Evolutionary conservation across 129 eudicot species (phyloP), one percentile per base, ranked within the genome.

Genomic region (Lactuca sativa): DNA sequence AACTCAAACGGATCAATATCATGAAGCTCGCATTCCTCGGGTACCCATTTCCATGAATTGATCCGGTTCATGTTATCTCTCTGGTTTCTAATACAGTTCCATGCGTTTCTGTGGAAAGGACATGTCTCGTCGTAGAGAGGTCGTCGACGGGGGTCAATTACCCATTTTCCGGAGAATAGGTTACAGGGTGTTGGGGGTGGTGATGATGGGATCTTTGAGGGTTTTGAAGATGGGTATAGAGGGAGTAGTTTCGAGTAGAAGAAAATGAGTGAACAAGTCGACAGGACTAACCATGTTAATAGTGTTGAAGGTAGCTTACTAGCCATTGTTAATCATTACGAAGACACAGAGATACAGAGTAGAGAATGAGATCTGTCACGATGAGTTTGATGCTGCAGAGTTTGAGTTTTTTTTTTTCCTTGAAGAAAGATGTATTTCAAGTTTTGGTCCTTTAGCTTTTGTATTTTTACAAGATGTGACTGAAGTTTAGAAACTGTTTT

Each of bases 41-140:
- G 98, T 14, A 78, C 86, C 98, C 98, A 92, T 81, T 76, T 92
- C 98, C 98, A 92, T 3, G 85, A 78, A 86, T 83, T 89, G 82
- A 92, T 89, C 77, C 58, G 59, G 68, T 70, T 85, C 96, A 86
- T 89, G 15, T 89, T 80, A 9, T 63, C 56, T 73, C 70, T 73
- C 59, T 63, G 70, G 70, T 73, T 73, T 63, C 71, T 52, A 1
- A 73, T 57, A 41, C 77, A 73, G 12, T 73, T 73, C 77, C 77
- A 73, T 21, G 77, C 62, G 70, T 73, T 73, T 73, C 77, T 73
- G 16, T 73, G 77, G 15, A 73, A 73, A 14, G 77, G 70, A 63
- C 77, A 73, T 56, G 85, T 72, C 15, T 77, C 82, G 41, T 86
- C 82, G 75, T 92, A 92, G 21, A 85, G 66, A 82, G 96, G 92